Conservation (phyloP, 1,284 basidiomycete species). For the Trichosporon faecale region DNA sequence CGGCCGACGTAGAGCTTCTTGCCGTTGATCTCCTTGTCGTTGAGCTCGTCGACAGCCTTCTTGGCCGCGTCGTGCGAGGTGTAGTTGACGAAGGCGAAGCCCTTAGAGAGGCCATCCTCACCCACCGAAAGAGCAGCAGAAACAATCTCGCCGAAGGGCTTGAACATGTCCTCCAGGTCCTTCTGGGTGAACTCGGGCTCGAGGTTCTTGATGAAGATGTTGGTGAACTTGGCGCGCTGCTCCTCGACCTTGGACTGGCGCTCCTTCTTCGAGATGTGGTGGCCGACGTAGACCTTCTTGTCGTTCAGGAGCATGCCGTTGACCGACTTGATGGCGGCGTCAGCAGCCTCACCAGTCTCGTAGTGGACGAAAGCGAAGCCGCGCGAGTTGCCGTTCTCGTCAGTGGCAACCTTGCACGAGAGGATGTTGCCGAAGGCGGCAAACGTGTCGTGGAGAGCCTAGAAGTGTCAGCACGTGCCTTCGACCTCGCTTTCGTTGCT, state of each 20-base stretch:
- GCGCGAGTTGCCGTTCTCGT: conserved; percentile 86
- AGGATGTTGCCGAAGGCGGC: conserved; percentile 98
- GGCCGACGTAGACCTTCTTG: conserved; percentile 97
- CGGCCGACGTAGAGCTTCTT: conserved; percentile 93
- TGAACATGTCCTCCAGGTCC: conserved; percentile 82
- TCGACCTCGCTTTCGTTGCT: neutral
- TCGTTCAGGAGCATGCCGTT: conserved; percentile 99
- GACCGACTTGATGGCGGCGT: conserved; percentile 94
- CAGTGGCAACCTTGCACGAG: conserved; percentile 98
- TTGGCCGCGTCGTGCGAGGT: conserved; percentile 89
- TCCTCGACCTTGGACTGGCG: conserved; percentile 98
- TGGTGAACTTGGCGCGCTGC: conserved; percentile 94
- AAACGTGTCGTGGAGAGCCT: conserved; percentile 99
- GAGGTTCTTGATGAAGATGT: conserved; percentile 97
- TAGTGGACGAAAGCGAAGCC: conserved; percentile 85
- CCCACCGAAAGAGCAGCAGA: conserved; percentile 79
- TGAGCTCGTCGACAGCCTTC: conserved; percentile 82
- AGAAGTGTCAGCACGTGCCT: conserved; percentile 9
- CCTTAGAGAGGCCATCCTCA: conserved; percentile 81
- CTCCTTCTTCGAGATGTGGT: conserved; percentile 98
- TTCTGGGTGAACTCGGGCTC: conserved; percentile 78
- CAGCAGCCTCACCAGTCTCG: conserved; percentile 94
- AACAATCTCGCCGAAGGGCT: conserved; percentile 77
- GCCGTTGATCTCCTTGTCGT: conserved; percentile 82
- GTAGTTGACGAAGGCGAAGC: conserved; percentile 98